A percentile compares a stretch with the other conserved stretches of the same genome.
These are phyloP conservation scores for Pichia occidentalis DNA, from an alignment of 805 yeast species.

Conservation along the genomic window DNA sequence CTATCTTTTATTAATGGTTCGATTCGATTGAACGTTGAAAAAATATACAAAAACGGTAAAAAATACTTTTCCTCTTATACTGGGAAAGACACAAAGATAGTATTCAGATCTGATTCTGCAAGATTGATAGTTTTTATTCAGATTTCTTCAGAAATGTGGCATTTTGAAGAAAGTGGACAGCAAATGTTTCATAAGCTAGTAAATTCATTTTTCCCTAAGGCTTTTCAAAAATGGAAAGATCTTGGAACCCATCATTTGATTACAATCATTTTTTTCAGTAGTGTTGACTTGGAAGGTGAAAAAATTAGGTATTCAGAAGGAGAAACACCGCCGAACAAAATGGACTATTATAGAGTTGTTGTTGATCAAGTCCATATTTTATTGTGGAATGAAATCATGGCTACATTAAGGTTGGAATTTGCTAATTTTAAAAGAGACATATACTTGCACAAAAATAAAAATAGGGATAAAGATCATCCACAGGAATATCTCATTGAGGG, in stretches of 20 bases:
- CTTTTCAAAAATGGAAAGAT: constrained; percentile 82
- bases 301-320: constrained; percentile 52
- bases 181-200: constrained; percentile 88
- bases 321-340: constrained; percentile 56
- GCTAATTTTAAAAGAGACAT: constrained; percentile 74
- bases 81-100: constrained; percentile 67
- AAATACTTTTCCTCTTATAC: constrained; percentile 71
- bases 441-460: constrained; percentile 36
- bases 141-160: constrained; percentile 95
- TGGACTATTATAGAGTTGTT: constrained; percentile 85
- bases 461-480: constrained; percentile 29
- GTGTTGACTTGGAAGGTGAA: constrained; percentile 51
- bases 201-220: constrained; percentile 84
- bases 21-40: constrained; percentile 57
- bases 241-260: constrained; percentile 85
- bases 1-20: constrained; percentile 52
- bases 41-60: constrained; percentile 60
- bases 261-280: constrained; percentile 81
- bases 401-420: constrained; percentile 75
- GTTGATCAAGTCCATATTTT: constrained; percentile 89
- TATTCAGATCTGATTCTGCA: constrained; percentile 89
- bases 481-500: constrained; percentile 45
- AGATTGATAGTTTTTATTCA: constrained; percentile 77
- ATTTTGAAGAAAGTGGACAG: constrained; percentile 94
- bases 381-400: constrained; percentile 91